Evolutionary conservation across 306 rosid genomes (phyloP).

Genomic region (Cercis canadensis): DNA sequence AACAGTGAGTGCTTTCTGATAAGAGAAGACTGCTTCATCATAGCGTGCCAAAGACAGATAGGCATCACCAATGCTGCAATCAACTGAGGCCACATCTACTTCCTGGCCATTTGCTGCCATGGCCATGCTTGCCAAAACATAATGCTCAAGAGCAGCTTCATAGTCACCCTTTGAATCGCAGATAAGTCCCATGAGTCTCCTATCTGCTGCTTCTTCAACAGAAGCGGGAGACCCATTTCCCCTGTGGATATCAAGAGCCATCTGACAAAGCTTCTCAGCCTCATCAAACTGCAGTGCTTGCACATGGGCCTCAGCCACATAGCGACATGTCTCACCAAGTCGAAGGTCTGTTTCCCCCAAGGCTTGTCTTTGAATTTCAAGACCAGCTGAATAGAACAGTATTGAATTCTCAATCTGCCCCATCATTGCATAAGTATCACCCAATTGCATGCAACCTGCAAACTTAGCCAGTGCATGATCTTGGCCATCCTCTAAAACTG

Average conservation of each 20-base stretch:
- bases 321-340: conserved; percentile 75
- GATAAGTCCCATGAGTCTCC: conserved; percentile 85
- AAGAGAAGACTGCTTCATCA: conserved; percentile 78
- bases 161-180: conserved; percentile 85
- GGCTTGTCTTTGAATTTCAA: conserved; percentile 77
- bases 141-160: conserved; percentile 86
- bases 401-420: conserved; percentile 84
- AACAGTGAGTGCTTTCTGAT: conserved; percentile 75
- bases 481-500: conserved; percentile 72
- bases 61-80: conserved; percentile 85
- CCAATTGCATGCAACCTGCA: conserved; percentile 92
- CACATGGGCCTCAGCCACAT: conserved; percentile 88
- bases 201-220: conserved; percentile 79
- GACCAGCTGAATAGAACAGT: conserved; percentile 73
- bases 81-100: conserved; percentile 68
- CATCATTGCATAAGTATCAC: conserved; percentile 86
- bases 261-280: conserved; percentile 77
- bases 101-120: conserved; percentile 72
- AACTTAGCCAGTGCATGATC: conserved; percentile 80
- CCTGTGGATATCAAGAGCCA: conserved; percentile 74
- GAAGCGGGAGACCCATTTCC: conserved; percentile 64
- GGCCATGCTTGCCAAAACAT: conserved; percentile 79
- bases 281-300: conserved; percentile 86
- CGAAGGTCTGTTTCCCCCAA: conserved; percentile 76
- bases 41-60: conserved; percentile 72